Base-by-base conservation (phyloP, 768 basidiomycete species). In the Dentipellis fragilis region DNA sequence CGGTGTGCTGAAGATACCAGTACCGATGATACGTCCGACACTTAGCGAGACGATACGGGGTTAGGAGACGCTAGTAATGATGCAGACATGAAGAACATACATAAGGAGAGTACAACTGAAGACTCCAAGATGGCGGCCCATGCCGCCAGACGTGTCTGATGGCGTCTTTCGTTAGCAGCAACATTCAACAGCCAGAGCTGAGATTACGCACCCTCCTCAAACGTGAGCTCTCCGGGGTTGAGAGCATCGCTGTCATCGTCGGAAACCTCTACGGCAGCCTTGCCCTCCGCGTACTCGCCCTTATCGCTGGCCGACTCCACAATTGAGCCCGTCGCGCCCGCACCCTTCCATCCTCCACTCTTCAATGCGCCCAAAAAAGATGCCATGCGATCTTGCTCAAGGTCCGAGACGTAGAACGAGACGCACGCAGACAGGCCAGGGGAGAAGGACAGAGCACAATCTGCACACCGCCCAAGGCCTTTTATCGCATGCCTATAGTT, bases 1-100 rank as follows among this genome's bases (percentile, higher is more conserved):
- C 0, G 81, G 82, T 0, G 81, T 82, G 1, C 80, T 80, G 67
- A 83, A 83, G 57, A 84, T 83, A n/a, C 80, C 81, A 0, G 81
- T 83, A 0, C 81, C 80, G 59, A 82, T 81, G 56, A 83, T 80
- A 22, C 74, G 72, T 0, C 80, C 80, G 23, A 81, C 74, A 37
- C 75, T 73, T 54, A 10, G 9, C 4, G 48, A 49, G 10, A 8
- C 10, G 22, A 38, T 14, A 2, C 11, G 34, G 10, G 16, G 54
- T 16, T 17, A 35, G 35, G 22, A 23, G 17, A 8, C 29, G 11
- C 51, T 17, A 17, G 48, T 48, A 14, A 57, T 22, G 21, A 10
- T 21, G 23, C 1, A 12, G 11, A 10, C 39, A 37, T 8, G 4
- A 19, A 19, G 21, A 14, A 61, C 72, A 22, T 58, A 74, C 75